phyloP scores from a whole-genome alignment of 169 alveolate species.

The Plasmodium coatneyi region DNA sequence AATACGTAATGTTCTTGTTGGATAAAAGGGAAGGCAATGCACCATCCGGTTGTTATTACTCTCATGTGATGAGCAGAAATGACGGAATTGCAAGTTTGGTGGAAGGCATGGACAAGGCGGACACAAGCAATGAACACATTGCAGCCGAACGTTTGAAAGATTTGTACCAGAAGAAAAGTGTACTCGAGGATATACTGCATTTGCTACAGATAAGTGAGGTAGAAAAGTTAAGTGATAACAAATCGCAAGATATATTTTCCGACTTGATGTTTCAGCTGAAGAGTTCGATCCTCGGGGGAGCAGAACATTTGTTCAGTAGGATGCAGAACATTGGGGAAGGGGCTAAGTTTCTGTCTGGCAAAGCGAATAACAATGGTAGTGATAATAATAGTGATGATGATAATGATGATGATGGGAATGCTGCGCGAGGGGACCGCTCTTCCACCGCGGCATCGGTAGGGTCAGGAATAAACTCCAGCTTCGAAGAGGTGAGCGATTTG shows the following conservation, averaged over 20 bases:
- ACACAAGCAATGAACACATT: not conserved
- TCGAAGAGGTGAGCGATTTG: conserved; percentile 1
- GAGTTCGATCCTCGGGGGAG: not conserved
- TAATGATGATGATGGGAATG: not conserved
- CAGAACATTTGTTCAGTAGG: not conserved
- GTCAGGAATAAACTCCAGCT: not conserved
- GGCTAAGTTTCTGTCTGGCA: not conserved
- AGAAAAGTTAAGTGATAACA: conserved; percentile 15
- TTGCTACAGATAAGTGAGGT: not conserved
- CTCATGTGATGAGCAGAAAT: not conserved
- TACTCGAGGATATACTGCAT: conserved; percentile 2
- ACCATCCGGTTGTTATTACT: not conserved
- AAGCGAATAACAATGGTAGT: not conserved
- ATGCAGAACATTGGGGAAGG: not conserved
- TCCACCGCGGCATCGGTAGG: conserved; percentile 22
- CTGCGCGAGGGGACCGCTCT: not conserved
- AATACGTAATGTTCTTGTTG: conserved; percentile 28
- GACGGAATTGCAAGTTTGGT: not conserved
- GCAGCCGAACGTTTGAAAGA: not conserved
- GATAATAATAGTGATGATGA: not conserved
- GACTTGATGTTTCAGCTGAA: conserved; percentile 27
- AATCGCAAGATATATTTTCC: conserved; percentile 17
- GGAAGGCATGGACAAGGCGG: not conserved
- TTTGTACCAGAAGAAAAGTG: conserved; percentile 31
- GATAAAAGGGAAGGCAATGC: conserved; percentile 1